These are phyloP conservation scores for Letharia columbiana DNA, from an alignment of 495 filamentous ascomycete genomes.

Conservation along the genomic window DNA sequence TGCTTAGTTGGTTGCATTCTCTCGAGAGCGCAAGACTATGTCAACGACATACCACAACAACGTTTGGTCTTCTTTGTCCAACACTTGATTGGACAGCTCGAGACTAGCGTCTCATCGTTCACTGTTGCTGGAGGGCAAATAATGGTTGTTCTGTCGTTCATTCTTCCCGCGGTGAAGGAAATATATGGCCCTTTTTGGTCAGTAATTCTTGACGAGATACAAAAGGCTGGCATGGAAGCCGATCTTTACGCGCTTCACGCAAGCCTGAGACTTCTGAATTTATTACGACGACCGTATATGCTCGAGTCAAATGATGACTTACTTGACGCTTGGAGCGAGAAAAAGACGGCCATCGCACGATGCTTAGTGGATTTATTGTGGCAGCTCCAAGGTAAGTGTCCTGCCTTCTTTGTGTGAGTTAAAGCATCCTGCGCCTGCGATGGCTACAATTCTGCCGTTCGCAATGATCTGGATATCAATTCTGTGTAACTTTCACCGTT, in stretches of 20 bases:
- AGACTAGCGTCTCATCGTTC: conserved; percentile 39
- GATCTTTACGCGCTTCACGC: conserved; percentile 55
- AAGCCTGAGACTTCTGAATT: conserved; percentile 61
- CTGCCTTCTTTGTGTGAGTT: neutral
- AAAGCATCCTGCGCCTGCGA: neutral
- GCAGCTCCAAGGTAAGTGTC: conserved; percentile 22
- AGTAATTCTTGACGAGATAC: conserved; percentile 50
- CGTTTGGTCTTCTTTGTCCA: conserved; percentile 75
- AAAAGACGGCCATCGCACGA: conserved; percentile 38
- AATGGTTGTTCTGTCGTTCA: conserved; percentile 51
- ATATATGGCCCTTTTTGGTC: conserved; percentile 86
- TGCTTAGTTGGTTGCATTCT: conserved; percentile 52
- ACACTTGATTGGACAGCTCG: conserved; percentile 62
- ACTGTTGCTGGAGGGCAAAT: conserved; percentile 35
- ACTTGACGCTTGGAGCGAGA: conserved; percentile 57
- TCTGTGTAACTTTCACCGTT: neutral
- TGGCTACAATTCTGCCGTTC: neutral
- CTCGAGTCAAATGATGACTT: conserved; percentile 78
- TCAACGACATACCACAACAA: conserved; percentile 59
- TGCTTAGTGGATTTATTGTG: conserved; percentile 56
- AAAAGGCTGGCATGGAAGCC: conserved; percentile 42
- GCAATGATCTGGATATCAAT: neutral
- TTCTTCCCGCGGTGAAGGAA: conserved; percentile 62
- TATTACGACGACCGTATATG: conserved; percentile 44
- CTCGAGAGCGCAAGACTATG: conserved; percentile 41